Percentiles rank a stretch among this genome's conserved stretches.
These are phyloP conservation scores for Gonium pectorale DNA, from an alignment of 139 green algal genomes.

Conservation along the genomic window DNA sequence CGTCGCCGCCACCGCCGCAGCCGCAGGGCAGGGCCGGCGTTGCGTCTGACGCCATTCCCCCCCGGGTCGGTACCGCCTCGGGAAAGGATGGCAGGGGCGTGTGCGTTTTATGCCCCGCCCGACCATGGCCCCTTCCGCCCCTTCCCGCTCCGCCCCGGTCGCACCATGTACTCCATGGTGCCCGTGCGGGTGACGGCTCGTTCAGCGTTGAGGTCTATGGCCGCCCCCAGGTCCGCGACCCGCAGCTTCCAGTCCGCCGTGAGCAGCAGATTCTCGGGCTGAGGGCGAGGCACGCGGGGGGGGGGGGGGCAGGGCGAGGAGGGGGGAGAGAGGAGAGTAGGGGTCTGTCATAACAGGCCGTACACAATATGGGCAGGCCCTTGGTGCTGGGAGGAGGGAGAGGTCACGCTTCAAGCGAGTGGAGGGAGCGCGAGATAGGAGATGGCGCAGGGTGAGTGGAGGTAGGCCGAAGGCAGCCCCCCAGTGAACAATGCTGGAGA, in stretches of 20 bases:
- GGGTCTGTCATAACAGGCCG: no score
- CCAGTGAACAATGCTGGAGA: no score
- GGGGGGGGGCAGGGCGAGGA: background rate
- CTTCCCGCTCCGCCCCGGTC: background rate
- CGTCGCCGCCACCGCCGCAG: no score
- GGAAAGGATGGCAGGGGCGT: no score
- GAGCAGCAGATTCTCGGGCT: constrained; percentile 52
- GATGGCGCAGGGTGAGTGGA: background rate
- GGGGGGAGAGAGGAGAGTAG: no score
- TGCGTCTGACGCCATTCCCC: no score
- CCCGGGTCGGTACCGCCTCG: no score
- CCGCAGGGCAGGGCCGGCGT: no score
- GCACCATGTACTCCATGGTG: constrained; percentile 52
- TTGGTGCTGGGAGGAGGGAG: no score
- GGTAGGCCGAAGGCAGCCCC: no score
- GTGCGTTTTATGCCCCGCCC: background rate
- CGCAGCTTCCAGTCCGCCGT: background rate
- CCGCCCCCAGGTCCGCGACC: constrained; percentile 55
- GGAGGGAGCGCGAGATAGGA: background rate
- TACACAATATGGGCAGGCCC: no score
- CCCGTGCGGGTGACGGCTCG: constrained; percentile 54
- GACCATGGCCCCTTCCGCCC: background rate
- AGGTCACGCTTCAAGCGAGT: no score
- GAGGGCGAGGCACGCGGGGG: background rate
- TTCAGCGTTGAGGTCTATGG: constrained; percentile 49